Conservation (phyloP, 1,284 basidiomycete genomes). For the Boletus mariae region DNA sequence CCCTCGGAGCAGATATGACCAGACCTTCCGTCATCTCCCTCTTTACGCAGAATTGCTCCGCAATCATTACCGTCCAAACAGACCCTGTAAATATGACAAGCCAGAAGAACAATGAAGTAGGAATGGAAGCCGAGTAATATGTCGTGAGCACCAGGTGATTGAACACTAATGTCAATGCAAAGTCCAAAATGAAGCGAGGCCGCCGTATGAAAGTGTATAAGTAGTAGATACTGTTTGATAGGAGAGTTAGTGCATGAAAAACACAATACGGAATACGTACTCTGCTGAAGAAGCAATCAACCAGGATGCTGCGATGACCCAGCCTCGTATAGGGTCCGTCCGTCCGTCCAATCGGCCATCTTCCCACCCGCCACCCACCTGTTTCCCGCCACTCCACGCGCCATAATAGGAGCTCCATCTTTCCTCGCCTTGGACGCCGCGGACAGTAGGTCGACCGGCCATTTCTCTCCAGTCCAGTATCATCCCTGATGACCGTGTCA, state of each 20-base stretch:
- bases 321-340: conserved; percentile 75
- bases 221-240: conserved; percentile 68
- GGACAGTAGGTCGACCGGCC: conserved; percentile 74
- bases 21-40: conserved; percentile 90
- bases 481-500: conserved; percentile 53
- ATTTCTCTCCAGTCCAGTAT: conserved; percentile 98
- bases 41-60: conserved; percentile 90
- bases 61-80: conserved; percentile 71
- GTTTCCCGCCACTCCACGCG: conserved; percentile 75
- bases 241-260: conserved; percentile 12
- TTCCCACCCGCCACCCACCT: conserved; percentile 54
- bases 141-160: conserved; percentile 90
- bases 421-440: conserved; percentile 56
- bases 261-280: conserved; percentile 47
- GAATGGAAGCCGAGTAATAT: conserved; percentile 85
- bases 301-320: conserved; percentile 87
- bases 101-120: conserved; percentile 91
- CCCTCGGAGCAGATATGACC: conserved; percentile 44
- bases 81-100: conserved; percentile 70
- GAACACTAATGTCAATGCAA: conserved; percentile 85
- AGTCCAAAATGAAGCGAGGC: conserved; percentile 93
- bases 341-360: conserved; percentile 52
- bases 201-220: conserved; percentile 85
- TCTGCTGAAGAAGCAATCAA: conserved; percentile 73
- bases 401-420: conserved; percentile 64